Evolutionary conservation across 164 flowering plant species (phyloP).

Genomic region (Macadamia integrifolia): DNA sequence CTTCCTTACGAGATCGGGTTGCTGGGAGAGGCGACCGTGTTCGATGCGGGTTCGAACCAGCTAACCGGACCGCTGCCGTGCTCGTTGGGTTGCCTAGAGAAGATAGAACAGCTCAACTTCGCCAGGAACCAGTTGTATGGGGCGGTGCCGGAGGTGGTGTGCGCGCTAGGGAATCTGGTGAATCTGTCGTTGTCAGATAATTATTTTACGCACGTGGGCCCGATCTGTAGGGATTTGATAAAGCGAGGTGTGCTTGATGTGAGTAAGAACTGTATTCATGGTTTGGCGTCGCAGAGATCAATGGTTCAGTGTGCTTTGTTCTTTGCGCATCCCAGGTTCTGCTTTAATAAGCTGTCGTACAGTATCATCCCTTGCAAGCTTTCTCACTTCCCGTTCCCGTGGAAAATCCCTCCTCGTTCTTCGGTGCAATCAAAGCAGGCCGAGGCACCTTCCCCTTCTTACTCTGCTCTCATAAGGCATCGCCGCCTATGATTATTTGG

Average conservation of each 20-base stretch:
- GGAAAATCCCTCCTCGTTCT: neutral
- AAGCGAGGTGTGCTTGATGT: conserved; percentile 19
- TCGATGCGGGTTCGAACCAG: conserved; percentile 36
- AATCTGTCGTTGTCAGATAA: conserved; percentile 26
- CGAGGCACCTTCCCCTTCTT: neutral
- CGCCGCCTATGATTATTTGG: no score
- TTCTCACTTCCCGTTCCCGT: conserved; percentile 1
- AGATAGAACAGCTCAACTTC: conserved; percentile 33
- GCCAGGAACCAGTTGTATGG: conserved; percentile 43
- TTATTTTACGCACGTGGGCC: conserved; percentile 39
- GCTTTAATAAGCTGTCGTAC: conserved; percentile 5
- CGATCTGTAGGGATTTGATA: conserved; percentile 23
- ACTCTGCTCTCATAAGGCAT: neutral
- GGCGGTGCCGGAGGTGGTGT: conserved; percentile 43
- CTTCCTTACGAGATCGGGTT: conserved; percentile 54
- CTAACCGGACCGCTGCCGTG: conserved; percentile 51
- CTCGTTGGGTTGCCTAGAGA: conserved; percentile 38
- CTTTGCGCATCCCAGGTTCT: conserved; percentile 14
- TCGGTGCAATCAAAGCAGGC: neutral
- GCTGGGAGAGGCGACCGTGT: conserved; percentile 26
- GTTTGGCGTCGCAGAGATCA: conserved; percentile 22
- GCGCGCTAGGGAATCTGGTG: conserved; percentile 26
- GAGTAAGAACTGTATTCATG: conserved; percentile 25
- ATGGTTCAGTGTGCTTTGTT: conserved; percentile 20
- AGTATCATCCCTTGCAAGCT: conserved; percentile 19